Percentiles rank a stretch among this genome's conserved stretches.
Evolutionary conservation across 2,329 filamentous ascomycete genomes (phyloP).

Genomic region (Botrytis elliptica): DNA sequence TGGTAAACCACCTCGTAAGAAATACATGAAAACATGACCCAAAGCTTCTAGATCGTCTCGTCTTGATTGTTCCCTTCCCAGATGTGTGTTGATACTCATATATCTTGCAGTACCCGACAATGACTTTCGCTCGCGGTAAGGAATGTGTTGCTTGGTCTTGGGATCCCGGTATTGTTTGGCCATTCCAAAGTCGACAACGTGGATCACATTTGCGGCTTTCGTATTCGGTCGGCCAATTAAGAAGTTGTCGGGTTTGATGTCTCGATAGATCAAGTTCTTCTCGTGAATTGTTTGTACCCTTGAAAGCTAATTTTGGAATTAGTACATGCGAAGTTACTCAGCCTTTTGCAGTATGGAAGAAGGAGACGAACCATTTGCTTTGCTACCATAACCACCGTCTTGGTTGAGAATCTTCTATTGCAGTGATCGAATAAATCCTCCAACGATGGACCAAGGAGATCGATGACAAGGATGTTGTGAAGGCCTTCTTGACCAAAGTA

Average conservation of each 20-base stretch:
- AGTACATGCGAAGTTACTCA: slow-evolving; percentile 1
- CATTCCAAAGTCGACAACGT: slow-evolving; percentile 99
- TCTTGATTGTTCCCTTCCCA: slow-evolving; percentile 92
- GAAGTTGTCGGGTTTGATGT: slow-evolving; percentile 99
- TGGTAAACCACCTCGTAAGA: slow-evolving; percentile 66
- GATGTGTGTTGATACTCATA: slow-evolving; percentile 99
- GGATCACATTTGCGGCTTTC: slow-evolving; percentile 96
- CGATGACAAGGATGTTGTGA: slow-evolving; percentile 98
- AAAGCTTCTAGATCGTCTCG: slow-evolving; percentile 92
- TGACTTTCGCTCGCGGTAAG: slow-evolving; percentile 94
- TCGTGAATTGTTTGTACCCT: slow-evolving; percentile 93
- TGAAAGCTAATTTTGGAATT: slow-evolving; percentile 60
- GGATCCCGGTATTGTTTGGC: slow-evolving; percentile 98
- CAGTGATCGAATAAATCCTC: slow-evolving; percentile 98
- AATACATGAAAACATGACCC: slow-evolving; percentile 74
- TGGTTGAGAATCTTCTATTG: slow-evolving; percentile 89
- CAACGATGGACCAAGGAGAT: slow-evolving; percentile 88
- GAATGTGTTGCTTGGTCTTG: slow-evolving; percentile 98
- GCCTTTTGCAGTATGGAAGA: neutral
- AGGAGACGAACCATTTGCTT: slow-evolving; percentile 81
- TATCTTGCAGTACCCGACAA: slow-evolving; percentile 95
- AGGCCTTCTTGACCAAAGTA: slow-evolving; percentile 98
- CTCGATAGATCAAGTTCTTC: slow-evolving; percentile 98
- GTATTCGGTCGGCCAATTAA: slow-evolving; percentile 88
- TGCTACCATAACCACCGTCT: slow-evolving; percentile 98